These are phyloP conservation scores for Cryomyces minteri DNA, from an alignment of 495 filamentous ascomycete species.

Conservation along the genomic window DNA sequence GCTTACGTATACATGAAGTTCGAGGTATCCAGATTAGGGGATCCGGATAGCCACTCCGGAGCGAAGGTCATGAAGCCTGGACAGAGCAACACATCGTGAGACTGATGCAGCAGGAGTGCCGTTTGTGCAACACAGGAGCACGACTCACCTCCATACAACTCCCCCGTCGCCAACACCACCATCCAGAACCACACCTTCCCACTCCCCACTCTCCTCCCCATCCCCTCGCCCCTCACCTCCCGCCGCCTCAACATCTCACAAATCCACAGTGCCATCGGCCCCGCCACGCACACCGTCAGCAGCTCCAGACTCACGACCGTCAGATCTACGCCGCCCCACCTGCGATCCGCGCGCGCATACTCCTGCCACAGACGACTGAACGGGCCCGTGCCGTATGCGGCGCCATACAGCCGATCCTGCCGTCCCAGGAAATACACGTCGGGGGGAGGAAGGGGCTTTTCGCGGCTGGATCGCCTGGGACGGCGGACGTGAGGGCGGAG, in stretches of 20 bases:
- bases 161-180: constrained; percentile 68
- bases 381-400: constrained; percentile 45
- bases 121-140: background rate
- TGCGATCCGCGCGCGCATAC: constrained; percentile 69
- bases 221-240: constrained; percentile 4
- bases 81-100: background rate
- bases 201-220: constrained; percentile 10
- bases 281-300: constrained; percentile 58
- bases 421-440: constrained; percentile 33
- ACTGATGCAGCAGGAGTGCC: constrained; percentile 1
- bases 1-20: constrained; percentile 62
- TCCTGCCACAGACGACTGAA: constrained; percentile 71
- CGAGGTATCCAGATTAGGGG: constrained; percentile 53
- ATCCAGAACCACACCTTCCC: constrained; percentile 40
- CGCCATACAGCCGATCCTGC: constrained; percentile 47
- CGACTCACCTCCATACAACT: constrained; percentile 65
- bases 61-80: constrained; percentile 85
- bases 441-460: constrained; percentile 17
- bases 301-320: constrained; percentile 68
- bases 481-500: constrained; percentile 2
- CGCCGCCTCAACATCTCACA: constrained; percentile 8
- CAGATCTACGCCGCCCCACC: constrained; percentile 69
- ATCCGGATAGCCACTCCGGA: constrained; percentile 78
- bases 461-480: background rate
- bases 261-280: constrained; percentile 30